These are phyloP conservation scores for Lophiotrema nucula DNA, from an alignment of 495 filamentous ascomycete genomes.

Conservation along the genomic window DNA sequence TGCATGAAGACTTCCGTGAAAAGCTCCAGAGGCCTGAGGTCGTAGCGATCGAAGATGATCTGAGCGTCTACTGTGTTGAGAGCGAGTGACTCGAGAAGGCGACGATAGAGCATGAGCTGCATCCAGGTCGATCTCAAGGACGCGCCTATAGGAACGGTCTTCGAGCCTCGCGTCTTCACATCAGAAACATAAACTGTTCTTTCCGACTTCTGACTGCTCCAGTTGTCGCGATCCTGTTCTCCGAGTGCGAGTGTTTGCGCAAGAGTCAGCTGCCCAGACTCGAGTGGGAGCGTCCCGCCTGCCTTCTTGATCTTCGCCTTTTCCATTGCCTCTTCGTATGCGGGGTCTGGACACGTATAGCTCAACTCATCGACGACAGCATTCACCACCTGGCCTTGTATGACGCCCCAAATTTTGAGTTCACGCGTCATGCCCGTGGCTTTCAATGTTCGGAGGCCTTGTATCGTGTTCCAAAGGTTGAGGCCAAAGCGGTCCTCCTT, in stretches of 20 bases:
- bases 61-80: conserved; percentile 66
- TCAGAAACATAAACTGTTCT: conserved; percentile 74
- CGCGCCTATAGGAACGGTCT: conserved; percentile 60
- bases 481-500: conserved; percentile 83
- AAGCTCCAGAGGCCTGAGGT: conserved; percentile 56
- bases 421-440: conserved; percentile 82
- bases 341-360: conserved; percentile 69
- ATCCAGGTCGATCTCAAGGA: conserved; percentile 75
- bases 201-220: background rate
- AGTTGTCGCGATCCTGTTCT: background rate
- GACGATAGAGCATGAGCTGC: conserved; percentile 89
- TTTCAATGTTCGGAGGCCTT: conserved; percentile 74
- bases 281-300: conserved; percentile 6
- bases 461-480: conserved; percentile 87
- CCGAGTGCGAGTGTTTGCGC: background rate
- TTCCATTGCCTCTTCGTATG: conserved; percentile 54
- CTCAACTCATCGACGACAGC: conserved; percentile 88
- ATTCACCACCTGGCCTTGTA: conserved; percentile 81
- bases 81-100: conserved; percentile 75
- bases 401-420: conserved; percentile 85
- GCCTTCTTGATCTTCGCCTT: conserved; percentile 4
- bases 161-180: conserved; percentile 74
- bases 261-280: conserved; percentile 18
- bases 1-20: conserved; percentile 82
- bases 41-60: conserved; percentile 66